Conservation (phyloP, 345 rosid species). For the Kernera saxatilis region DNA sequence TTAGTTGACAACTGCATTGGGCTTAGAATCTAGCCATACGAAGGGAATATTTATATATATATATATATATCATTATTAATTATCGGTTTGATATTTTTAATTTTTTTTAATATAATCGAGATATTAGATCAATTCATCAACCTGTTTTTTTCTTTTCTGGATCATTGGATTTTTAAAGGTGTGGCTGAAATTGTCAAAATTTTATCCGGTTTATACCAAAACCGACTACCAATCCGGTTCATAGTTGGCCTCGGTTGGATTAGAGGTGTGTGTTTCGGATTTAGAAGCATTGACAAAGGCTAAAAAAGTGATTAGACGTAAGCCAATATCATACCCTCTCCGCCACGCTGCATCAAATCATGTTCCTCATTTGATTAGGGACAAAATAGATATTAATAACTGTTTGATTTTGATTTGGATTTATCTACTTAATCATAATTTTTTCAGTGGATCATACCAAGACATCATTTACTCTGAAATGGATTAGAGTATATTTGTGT, state of each 20-base stretch:
- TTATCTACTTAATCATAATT: conserved; percentile 14
- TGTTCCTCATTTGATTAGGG: conserved; percentile 22
- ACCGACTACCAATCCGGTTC: neutral
- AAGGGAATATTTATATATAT: no score
- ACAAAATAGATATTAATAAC: conserved; percentile 10
- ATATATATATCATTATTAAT: no score
- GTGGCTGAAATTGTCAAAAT: neutral
- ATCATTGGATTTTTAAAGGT: neutral
- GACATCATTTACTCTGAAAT: neutral
- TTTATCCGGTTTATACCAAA: neutral
- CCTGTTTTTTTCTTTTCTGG: neutral
- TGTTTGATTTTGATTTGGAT: conserved; percentile 1
- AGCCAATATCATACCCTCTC: conserved; percentile 20
- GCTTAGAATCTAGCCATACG: no score
- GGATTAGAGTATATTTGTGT: neutral
- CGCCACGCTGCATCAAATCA: conserved; percentile 35
- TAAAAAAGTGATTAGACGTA: conserved; percentile 24
- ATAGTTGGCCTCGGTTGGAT: neutral
- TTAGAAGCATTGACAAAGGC: neutral
- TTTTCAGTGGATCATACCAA: neutral
- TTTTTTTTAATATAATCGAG: neutral
- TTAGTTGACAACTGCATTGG: no score
- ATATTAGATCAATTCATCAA: neutral
- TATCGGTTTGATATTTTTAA: neutral
- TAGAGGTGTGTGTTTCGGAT: conserved; percentile 7